Evolutionary conservation across 176 grass and related monocot species (phyloP).

Genomic region (Zea mays): DNA sequence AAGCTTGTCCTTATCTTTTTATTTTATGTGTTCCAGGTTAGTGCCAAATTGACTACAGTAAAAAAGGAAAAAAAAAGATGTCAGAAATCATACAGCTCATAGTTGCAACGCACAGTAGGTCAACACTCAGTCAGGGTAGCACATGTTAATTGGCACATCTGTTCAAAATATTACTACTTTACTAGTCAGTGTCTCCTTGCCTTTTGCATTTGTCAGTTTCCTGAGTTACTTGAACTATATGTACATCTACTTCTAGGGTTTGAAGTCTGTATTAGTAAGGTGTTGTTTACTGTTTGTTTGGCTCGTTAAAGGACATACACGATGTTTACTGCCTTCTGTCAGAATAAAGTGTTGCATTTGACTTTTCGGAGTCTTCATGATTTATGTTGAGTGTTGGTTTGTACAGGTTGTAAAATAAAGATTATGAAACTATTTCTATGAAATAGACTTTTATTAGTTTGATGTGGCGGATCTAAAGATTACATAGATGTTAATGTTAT

Average conservation of each 20-base stretch:
- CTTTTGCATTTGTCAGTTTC: slow-evolving; percentile 16
- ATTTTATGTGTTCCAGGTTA: slow-evolving; percentile 5
- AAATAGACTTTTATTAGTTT: slow-evolving; percentile 8
- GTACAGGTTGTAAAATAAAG: slow-evolving; percentile 18
- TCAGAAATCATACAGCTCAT: slow-evolving; percentile 12
- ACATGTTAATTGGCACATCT: slow-evolving; percentile 28
- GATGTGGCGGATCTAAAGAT: neutral
- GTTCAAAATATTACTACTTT: slow-evolving; percentile 21
- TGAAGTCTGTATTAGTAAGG: neutral
- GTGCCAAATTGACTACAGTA: slow-evolving; percentile 12
- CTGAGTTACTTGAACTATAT: neutral
- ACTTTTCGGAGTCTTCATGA: neutral
- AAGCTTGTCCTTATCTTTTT: neutral
- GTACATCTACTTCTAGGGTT: slow-evolving; percentile 14
- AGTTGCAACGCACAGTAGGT: neutral
- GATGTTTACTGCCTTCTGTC: slow-evolving; percentile 9
- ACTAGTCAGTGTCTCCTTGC: neutral
- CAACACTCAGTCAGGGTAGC: neutral
- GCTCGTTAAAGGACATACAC: neutral
- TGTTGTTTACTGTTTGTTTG: neutral
- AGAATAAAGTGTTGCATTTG: neutral
- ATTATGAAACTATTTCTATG: neutral
- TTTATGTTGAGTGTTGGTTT: slow-evolving; percentile 5
- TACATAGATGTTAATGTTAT: slow-evolving; percentile 3
- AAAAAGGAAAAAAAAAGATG: neutral